Evolutionary conservation across 1,284 basidiomycete species (phyloP), one percentile per base, ranked within the genome.

Genomic region (Ganoderma boninense): DNA sequence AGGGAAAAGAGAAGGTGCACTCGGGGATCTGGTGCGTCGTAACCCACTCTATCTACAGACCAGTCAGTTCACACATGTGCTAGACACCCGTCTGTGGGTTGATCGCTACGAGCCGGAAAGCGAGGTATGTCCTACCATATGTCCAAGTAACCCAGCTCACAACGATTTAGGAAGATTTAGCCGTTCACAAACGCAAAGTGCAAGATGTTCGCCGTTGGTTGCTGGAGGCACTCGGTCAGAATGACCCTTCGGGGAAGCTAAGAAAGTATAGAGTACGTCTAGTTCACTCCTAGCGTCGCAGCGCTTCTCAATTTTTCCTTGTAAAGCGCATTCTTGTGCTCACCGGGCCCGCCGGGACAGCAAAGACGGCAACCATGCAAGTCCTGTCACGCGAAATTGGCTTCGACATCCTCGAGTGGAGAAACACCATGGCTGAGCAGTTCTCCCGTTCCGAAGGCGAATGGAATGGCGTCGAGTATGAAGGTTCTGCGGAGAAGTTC

Each of bases 331-430:
- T 99, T 29, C 87, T 99, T 2, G 90, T 91, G 0, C 83, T 99
- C 10, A 95, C 94, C 1, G 97, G 98, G 1, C 95, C 96, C 0
- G 92, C 97, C 10, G 98, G 97, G 0, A 90, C 92, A 0, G 97
- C 91, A 0, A 99, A 99, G 84, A 97, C 97, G 0, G 89, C 96
- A 0, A 95, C 95, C 0, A 75, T 99, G 0, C 88, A 89, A 14
- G 87, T 97, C 0, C 83, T 99, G 8, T 87, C 95, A 0, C 81
- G 84, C 29, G 93, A 97, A 75, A 82, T 98, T 70, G 89, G 87
- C 2, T 89, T 95, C 64, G 93, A 97, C 56, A 85, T 98, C 26
- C 79, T 96, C 40, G 97, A 99, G 80, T 99, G 97, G 96, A 85
- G 88, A 63, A 95, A 92, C 75, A 82, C 85, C 1, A 82, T 86